Evolutionary conservation across 495 filamentous ascomycete species (phyloP).

Genomic region (Talaromyces liani): DNA sequence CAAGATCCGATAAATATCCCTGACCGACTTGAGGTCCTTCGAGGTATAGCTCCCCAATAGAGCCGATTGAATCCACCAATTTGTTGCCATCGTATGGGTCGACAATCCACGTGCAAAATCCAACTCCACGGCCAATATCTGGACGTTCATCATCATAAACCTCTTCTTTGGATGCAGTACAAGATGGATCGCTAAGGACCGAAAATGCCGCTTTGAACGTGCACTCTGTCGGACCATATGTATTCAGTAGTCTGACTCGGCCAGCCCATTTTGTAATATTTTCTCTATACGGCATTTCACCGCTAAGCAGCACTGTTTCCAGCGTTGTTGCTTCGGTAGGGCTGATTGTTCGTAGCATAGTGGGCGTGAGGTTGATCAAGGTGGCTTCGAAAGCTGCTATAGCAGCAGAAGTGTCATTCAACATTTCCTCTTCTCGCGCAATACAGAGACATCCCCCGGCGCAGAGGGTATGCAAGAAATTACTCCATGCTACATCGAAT

Average conservation of each 20-base stretch:
- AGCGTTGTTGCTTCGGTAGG: background rate
- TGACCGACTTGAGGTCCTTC: background rate
- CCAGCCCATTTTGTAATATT: background rate
- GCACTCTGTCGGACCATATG: background rate
- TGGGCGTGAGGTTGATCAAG: background rate
- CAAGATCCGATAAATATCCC: background rate
- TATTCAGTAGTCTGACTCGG: background rate
- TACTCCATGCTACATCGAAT: background rate
- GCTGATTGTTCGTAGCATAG: background rate
- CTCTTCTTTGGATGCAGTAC: background rate
- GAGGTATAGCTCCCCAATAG: background rate
- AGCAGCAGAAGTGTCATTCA: background rate
- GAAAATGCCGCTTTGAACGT: background rate
- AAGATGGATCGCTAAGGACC: background rate
- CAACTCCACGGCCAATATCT: background rate
- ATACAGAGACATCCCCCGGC: background rate
- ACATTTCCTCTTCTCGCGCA: background rate
- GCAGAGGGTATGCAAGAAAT: background rate
- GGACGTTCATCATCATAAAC: background rate
- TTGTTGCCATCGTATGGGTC: background rate
- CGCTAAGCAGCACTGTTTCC: background rate
- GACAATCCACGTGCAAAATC: background rate
- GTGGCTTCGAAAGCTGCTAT: background rate
- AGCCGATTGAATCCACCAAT: background rate
- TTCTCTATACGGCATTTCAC: background rate